These are phyloP conservation scores for Chlorella vulgaris DNA, from an alignment of 139 green algal genomes.

Conservation along the genomic window DNA sequence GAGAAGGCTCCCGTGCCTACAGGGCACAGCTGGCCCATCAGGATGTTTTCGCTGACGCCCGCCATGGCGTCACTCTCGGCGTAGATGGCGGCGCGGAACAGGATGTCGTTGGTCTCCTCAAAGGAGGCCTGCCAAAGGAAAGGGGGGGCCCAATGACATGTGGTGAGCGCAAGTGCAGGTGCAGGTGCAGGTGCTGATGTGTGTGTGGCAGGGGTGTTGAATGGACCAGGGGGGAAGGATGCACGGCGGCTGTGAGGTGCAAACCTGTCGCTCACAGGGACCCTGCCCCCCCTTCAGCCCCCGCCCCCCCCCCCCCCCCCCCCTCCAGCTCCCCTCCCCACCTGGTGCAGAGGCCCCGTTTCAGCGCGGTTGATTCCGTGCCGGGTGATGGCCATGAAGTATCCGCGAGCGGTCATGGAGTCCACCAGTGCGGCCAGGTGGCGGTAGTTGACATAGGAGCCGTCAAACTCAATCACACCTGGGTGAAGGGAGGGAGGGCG, in stretches of 20 bases:
- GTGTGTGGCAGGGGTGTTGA: neutral
- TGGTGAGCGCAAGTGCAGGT: neutral
- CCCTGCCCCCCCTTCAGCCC: no score
- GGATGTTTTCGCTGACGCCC: slow-evolving; percentile 97
- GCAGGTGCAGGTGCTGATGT: neutral
- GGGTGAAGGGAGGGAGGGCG: neutral
- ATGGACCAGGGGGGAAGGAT: neutral
- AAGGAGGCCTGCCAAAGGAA: slow-evolving; percentile 76
- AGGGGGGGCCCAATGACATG: neutral
- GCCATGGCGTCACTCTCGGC: slow-evolving; percentile 78
- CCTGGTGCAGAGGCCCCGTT: slow-evolving; percentile 86
- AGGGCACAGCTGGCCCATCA: slow-evolving; percentile 93
- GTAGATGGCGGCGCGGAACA: slow-evolving; percentile 85
- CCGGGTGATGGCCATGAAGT: slow-evolving; percentile 98
- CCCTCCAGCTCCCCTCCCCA: neutral
- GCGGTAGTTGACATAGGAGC: slow-evolving; percentile 97
- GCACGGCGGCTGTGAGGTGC: neutral
- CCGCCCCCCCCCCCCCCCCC: neutral
- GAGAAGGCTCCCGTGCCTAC: slow-evolving; percentile 93
- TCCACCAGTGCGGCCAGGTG: slow-evolving; percentile 94
- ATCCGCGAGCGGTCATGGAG: slow-evolving; percentile 88
- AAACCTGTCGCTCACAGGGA: neutral
- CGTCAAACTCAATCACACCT: slow-evolving; percentile 98
- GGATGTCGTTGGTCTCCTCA: slow-evolving; percentile 99
- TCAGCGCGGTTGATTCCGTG: slow-evolving; percentile 99